Conservation (phyloP, 352 stramenopile species). For the Pythium rhizo-oryzae region DNA sequence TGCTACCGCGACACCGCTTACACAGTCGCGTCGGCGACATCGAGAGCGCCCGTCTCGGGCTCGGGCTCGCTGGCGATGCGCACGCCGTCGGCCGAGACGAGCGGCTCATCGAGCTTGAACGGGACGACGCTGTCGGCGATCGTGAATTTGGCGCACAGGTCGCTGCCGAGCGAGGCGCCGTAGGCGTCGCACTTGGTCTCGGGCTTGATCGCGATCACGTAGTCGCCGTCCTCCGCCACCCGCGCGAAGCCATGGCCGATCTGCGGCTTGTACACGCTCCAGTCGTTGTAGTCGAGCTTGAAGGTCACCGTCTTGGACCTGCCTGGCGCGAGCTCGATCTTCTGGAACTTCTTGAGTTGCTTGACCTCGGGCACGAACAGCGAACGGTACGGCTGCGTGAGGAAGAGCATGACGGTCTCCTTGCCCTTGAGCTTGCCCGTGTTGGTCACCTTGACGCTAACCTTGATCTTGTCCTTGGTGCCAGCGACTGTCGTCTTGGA, state of each 20-base stretch:
- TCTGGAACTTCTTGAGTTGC: conserved; percentile 73
- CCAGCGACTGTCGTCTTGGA: conserved; percentile 34
- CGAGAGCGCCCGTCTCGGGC: not conserved
- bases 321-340: conserved; percentile 46
- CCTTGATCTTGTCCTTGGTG: conserved; percentile 21
- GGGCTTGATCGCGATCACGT: conserved; percentile 61
- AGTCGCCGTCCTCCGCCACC: conserved; percentile 48
- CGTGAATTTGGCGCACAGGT: conserved; percentile 31
- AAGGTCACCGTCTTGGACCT: conserved; percentile 46
- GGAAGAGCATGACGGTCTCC: conserved; percentile 49
- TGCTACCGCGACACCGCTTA: too few relatives aligned
- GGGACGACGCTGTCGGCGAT: not conserved
- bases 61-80: not conserved
- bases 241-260: conserved; percentile 44
- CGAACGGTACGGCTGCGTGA: conserved; percentile 28
- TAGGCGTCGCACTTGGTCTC: conserved; percentile 49
- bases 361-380: conserved; percentile 65
- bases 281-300: conserved; percentile 43
- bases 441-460: conserved; percentile 33
- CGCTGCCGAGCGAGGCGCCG: conserved; percentile 13
- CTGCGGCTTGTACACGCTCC: conserved; percentile 56
- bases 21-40: not conserved
- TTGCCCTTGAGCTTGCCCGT: conserved; percentile 39
- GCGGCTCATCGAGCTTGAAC: not conserved
- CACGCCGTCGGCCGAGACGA: not conserved